Conservation (phyloP, 164 flowering plant genomes). For the Nelumbo lutea region DNA sequence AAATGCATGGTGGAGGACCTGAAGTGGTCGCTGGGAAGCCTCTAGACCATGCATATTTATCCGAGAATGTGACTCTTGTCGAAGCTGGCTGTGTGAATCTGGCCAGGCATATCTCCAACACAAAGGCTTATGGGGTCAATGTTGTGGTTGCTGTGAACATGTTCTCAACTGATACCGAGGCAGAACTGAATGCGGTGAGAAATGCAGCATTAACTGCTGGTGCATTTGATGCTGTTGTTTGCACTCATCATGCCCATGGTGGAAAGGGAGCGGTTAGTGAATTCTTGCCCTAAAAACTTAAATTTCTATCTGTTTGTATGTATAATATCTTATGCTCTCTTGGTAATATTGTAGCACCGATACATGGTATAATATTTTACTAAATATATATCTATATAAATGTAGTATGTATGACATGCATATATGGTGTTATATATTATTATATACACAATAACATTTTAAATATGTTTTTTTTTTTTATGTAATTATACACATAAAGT, state of each 20-base stretch:
- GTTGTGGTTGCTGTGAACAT: conserved; percentile 92
- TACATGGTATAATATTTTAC: too few species aligned
- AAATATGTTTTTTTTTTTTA: too few species aligned
- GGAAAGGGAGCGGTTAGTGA: conserved; percentile 96
- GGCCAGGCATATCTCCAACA: conserved; percentile 78
- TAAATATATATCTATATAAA: too few species aligned
- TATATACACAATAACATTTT: too few species aligned
- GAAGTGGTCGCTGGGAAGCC: conserved; percentile 95
- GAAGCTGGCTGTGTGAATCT: conserved; percentile 95
- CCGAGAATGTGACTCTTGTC: conserved; percentile 84
- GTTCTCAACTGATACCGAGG: conserved; percentile 88
- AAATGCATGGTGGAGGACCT: conserved; percentile 99
- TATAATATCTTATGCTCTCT: too few species aligned
- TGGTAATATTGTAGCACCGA: too few species aligned
- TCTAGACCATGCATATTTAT: conserved; percentile 80
- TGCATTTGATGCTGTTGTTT: conserved; percentile 94
- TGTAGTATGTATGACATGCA: too few species aligned
- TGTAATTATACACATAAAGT: too few species aligned
- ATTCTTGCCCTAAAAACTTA: background rate
- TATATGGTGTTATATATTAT: too few species aligned
- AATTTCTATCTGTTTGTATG: too few species aligned
- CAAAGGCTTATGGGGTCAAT: conserved; percentile 83
- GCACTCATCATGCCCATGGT: conserved; percentile 99
- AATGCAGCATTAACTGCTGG: conserved; percentile 84
- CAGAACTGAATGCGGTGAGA: conserved; percentile 77